A percentile compares a stretch with the other conserved stretches of the same genome.
Evolutionary conservation across 2,329 filamentous ascomycete species (phyloP).

Genomic region (Fusarium buharicum): DNA sequence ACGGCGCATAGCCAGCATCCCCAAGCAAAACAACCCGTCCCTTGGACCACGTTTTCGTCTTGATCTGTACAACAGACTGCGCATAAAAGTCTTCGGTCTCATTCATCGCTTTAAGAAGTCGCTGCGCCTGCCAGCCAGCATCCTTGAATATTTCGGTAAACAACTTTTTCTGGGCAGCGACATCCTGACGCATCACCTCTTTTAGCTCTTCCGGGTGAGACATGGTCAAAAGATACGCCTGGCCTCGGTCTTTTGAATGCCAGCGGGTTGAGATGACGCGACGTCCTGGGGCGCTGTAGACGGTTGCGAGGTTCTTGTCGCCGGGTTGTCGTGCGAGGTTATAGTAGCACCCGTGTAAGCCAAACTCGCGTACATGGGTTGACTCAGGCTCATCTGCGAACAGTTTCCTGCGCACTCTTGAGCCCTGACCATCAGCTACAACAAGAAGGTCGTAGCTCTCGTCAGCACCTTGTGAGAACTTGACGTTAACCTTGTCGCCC

Average conservation of each 20-base stretch:
- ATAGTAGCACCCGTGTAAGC: conserved; percentile 26
- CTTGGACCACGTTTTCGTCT: conserved; percentile 49
- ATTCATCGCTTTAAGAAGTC: conserved; percentile 52
- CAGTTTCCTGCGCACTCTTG: conserved; percentile 10
- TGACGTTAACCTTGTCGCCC: conserved; percentile 22
- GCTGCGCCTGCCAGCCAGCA: conserved; percentile 57
- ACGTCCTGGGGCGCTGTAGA: conserved; percentile 21
- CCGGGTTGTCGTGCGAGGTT: conserved; percentile 7
- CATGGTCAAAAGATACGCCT: conserved; percentile 44
- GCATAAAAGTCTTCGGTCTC: conserved; percentile 57
- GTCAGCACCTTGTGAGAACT: not conserved
- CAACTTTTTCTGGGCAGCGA: conserved; percentile 52
- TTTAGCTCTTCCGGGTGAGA: conserved; percentile 46
- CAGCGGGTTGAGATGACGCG: conserved; percentile 28
- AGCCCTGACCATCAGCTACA: conserved; percentile 30
- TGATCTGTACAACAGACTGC: conserved; percentile 56
- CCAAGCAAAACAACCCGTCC: conserved; percentile 58
- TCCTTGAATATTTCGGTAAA: conserved; percentile 55
- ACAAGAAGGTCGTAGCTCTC: conserved; percentile 32
- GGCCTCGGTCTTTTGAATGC: conserved; percentile 40
- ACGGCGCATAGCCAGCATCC: conserved; percentile 61
- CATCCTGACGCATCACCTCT: conserved; percentile 35
- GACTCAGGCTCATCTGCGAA: conserved; percentile 24
- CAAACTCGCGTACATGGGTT: conserved; percentile 10
- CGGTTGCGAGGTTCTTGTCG: conserved; percentile 24